phyloP scores from a whole-genome alignment of 202 grass and related monocot genomes.

The Zizania palustris region DNA sequence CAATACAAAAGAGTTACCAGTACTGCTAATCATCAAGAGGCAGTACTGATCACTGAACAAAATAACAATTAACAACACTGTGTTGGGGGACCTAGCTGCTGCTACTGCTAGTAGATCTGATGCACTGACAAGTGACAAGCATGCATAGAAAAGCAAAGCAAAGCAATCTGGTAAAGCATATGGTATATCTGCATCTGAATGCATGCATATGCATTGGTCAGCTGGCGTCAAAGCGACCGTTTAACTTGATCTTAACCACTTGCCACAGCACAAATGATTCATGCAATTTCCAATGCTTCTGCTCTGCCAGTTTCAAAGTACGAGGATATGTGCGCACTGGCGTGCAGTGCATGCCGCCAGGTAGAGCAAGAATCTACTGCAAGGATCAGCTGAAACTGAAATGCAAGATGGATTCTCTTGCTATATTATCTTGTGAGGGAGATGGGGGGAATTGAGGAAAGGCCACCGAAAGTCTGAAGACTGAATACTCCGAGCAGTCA shows the following conservation, averaged over 20 bases:
- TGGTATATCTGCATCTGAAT: no score
- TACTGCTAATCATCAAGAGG: neutral
- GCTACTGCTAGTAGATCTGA: neutral
- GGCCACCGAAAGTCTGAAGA: no score
- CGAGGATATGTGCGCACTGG: no score
- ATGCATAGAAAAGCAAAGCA: neutral
- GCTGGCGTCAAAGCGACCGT: neutral
- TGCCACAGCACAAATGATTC: neutral
- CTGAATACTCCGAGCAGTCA: neutral
- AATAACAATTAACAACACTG: neutral
- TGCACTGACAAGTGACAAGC: constrained; percentile 2
- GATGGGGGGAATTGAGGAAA: no score
- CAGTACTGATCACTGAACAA: neutral
- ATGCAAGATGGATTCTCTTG: neutral
- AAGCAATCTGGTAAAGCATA: constrained; percentile 6
- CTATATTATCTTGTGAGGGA: no score
- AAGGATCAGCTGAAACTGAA: no score
- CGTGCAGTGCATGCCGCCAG: no score
- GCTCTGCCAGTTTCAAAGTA: no score
- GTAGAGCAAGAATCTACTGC: no score
- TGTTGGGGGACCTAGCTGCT: neutral
- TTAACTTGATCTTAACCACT: neutral
- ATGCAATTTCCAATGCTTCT: neutral
- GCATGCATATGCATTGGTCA: neutral
- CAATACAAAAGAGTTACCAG: no score